Percentiles rank a stretch among this genome's conserved stretches.
Evolutionary conservation across 179 eudicot genomes (phyloP).

Genomic region (Monotropa hypopitys): DNA sequence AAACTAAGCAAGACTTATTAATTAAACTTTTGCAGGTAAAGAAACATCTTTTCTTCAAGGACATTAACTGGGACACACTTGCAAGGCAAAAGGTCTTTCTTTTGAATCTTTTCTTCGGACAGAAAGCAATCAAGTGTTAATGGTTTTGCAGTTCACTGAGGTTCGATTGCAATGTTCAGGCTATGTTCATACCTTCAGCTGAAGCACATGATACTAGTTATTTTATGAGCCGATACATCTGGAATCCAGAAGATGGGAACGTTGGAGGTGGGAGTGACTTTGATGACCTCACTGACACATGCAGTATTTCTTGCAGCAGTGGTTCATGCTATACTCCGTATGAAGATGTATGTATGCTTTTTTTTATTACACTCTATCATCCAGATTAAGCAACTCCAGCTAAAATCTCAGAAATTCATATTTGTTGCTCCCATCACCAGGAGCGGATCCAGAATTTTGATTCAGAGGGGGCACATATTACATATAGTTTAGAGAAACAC

Average conservation of each 20-base stretch:
- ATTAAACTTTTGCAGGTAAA: slow-evolving; percentile 47
- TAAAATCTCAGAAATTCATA: neutral
- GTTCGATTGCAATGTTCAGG: slow-evolving; percentile 33
- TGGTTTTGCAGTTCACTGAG: slow-evolving; percentile 2
- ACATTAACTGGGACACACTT: slow-evolving; percentile 86
- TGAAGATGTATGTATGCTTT: slow-evolving; percentile 54
- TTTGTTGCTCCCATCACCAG: neutral
- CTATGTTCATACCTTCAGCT: slow-evolving; percentile 81
- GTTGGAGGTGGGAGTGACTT: slow-evolving; percentile 78
- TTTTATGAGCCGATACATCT: slow-evolving; percentile 92
- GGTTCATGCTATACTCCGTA: slow-evolving; percentile 62
- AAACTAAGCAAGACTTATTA: slow-evolving; percentile 2
- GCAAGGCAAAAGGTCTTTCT: slow-evolving; percentile 80
- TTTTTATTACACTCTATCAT: neutral
- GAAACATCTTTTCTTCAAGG: slow-evolving; percentile 63
- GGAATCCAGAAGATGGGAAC: slow-evolving; percentile 86
- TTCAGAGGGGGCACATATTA: too few species aligned
- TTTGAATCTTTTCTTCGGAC: neutral
- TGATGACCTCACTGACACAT: slow-evolving; percentile 67
- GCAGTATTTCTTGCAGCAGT: slow-evolving; percentile 67
- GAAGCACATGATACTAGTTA: slow-evolving; percentile 83
- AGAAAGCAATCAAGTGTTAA: neutral
- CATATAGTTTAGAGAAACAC: too few species aligned
- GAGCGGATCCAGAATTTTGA: too few species aligned
- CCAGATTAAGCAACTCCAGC: neutral